Percentiles rank a stretch among this genome's conserved stretches.
Conservation (phyloP, 495 filamentous ascomycete species). For the Annulohypoxylon moriforme region DNA sequence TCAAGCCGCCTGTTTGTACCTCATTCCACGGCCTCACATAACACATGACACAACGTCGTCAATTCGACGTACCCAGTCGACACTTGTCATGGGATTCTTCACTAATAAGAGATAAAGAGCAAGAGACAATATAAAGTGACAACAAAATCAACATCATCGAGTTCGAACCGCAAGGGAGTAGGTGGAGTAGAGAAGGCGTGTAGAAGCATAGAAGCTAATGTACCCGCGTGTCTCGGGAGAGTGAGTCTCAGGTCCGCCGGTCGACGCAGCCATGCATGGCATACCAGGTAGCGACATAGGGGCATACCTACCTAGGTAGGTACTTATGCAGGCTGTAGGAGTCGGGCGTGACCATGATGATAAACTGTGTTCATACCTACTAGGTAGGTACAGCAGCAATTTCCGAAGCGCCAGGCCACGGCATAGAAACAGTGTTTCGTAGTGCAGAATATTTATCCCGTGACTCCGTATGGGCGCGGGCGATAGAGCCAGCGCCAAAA, state of each 20-base stretch:
- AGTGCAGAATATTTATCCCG: constrained; percentile 36
- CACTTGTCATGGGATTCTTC: constrained; percentile 13
- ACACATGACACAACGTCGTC: constrained; percentile 36
- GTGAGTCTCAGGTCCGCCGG: constrained; percentile 30
- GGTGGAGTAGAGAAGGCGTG: constrained; percentile 23
- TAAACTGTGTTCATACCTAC: constrained; percentile 13
- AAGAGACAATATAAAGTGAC: not conserved
- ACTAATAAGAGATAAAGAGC: not conserved
- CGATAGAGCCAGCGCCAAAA: not conserved
- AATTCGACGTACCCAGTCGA: constrained; percentile 29
- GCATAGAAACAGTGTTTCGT: constrained; percentile 39
- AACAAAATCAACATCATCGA: constrained; percentile 21
- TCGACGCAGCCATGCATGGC: constrained; percentile 33
- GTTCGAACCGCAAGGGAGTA: not conserved
- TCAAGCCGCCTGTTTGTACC: constrained; percentile 28
- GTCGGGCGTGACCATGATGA: constrained; percentile 12
- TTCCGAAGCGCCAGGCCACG: constrained; percentile 28
- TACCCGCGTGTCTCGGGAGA: constrained; percentile 43
- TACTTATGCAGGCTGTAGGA: constrained; percentile 23
- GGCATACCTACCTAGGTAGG: constrained; percentile 10
- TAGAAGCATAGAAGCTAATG: constrained; percentile 27
- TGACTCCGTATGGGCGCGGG: constrained; percentile 35
- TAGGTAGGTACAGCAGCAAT: constrained; percentile 20
- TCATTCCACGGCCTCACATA: constrained; percentile 36
- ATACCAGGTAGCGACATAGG: no score